Conservation (phyloP, 148 eudicot genomes). For the Vaccinium corymbosum region DNA sequence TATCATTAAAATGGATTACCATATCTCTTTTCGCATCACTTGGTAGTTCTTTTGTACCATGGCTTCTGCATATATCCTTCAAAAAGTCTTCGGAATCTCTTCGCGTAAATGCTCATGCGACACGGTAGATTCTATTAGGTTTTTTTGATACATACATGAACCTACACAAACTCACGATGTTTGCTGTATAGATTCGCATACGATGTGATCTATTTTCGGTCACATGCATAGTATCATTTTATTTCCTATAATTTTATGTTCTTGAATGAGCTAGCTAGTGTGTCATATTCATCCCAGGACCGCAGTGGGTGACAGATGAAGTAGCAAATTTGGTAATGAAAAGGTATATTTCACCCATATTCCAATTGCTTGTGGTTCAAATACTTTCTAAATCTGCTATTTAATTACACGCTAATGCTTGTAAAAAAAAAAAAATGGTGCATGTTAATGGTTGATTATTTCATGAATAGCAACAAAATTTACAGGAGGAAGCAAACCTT, state of each 20-base stretch:
- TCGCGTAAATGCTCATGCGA: background rate
- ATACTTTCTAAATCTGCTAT: too few species aligned
- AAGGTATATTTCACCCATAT: background rate
- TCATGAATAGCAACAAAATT: too few species aligned
- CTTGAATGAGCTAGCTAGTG: background rate
- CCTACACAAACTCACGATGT: background rate
- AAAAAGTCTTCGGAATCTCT: background rate
- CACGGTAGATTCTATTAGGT: background rate
- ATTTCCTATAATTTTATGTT: background rate
- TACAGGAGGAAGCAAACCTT: too few species aligned
- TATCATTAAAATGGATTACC: background rate
- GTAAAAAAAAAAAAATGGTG: too few species aligned
- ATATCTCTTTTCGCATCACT: background rate
- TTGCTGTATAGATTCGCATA: background rate
- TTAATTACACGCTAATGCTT: too few species aligned
- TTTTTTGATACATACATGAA: background rate
- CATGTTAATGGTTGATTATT: background rate
- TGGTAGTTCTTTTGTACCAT: background rate
- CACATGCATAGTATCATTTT: background rate
- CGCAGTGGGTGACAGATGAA: background rate
- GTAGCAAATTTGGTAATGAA: slow-evolving; percentile 1
- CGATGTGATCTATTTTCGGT: background rate
- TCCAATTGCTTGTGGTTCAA: background rate
- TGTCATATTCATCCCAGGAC: background rate
- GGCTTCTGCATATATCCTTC: background rate